Base-by-base conservation (phyloP, 306 rosid species). In the Amphicarpaea edgeworthii region DNA sequence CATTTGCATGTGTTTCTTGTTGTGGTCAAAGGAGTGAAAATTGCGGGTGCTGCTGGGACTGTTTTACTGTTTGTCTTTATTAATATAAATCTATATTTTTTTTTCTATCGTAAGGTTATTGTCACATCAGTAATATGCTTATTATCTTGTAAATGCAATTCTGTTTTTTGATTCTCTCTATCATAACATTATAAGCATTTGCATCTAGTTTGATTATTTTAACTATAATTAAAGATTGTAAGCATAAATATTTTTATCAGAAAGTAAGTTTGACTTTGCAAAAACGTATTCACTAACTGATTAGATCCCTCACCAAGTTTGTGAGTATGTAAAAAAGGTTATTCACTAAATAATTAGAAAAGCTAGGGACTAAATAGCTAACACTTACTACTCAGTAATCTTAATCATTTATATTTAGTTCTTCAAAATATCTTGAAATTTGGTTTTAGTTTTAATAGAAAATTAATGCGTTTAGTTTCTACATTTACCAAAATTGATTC, bases 1-100 rank as follows among this genome's bases (percentile, higher is more conserved):
- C 47, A 57, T 58, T 17, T 40, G 8, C 7, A 3, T 49, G 19
- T 10, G 40, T 70, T 62, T 79, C 68, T 77, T 32, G 42, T 38
- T 46, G 60, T 40, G 12, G n/a, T 58, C 37, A 20, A 28, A 30
- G 12, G 21, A 55, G 73, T 80, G 41, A 42, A 42, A 61, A 43
- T 70, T 32, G 14, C 61, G 19, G 70, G 60, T n/a, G n/a, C 28
- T 19, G 15, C 4, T 43, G 24, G 41, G 32, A 43, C 61, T 43
- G 14, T 43, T 32, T 15, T 19, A 15, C 60, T 11, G 8, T 24
- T 16, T 66, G 26, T 77, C 16, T 26, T 5, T 38, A 3, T 21
- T 43, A 0, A 41, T 78, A 8, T 53, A 53, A 23, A 61, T 53
- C 55, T 67, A 14, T 12, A 20, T 19, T 28, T 65, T 60, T 17